phyloP scores from a whole-genome alignment of 2,329 filamentous ascomycete genomes.

The Aspergillus arachidicola region DNA sequence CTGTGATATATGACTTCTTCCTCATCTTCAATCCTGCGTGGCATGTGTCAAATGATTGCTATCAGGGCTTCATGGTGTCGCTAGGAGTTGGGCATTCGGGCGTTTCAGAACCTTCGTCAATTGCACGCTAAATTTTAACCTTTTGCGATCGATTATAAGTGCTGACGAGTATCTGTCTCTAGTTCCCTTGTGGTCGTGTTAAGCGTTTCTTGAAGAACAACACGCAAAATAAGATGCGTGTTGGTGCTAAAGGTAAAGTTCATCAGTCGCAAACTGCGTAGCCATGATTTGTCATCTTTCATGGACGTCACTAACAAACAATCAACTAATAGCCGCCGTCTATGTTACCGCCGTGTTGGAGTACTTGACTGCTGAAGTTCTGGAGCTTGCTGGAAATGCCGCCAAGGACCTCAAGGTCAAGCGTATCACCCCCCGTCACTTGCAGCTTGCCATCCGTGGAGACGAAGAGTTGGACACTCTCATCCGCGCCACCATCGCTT shows the following conservation, averaged over 20 bases:
- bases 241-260: conserved; percentile 77
- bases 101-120: neutral
- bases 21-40: neutral
- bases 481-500: conserved; percentile 96
- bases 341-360: conserved; percentile 98
- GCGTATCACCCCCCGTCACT: conserved; percentile 96
- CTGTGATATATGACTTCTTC: neutral
- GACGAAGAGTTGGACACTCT: conserved; percentile 98
- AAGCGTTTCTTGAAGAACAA: conserved; percentile 99
- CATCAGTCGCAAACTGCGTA: neutral
- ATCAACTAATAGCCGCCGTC: conserved; percentile 68
- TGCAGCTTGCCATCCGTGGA: conserved; percentile 96
- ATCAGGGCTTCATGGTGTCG: neutral
- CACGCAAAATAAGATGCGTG: conserved; percentile 99
- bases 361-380: conserved; percentile 97
- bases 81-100: neutral
- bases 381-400: conserved; percentile 96
- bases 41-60: neutral
- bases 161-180: conserved; percentile 2
- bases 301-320: conserved; percentile 17
- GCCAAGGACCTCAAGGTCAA: conserved; percentile 99
- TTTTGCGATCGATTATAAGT: neutral
- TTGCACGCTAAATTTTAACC: neutral
- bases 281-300: neutral
- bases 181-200: conserved; percentile 99